These are phyloP conservation scores for Brassica hybrid DNA, from an alignment of 441 rosid genomes.

Conservation along the genomic window DNA sequence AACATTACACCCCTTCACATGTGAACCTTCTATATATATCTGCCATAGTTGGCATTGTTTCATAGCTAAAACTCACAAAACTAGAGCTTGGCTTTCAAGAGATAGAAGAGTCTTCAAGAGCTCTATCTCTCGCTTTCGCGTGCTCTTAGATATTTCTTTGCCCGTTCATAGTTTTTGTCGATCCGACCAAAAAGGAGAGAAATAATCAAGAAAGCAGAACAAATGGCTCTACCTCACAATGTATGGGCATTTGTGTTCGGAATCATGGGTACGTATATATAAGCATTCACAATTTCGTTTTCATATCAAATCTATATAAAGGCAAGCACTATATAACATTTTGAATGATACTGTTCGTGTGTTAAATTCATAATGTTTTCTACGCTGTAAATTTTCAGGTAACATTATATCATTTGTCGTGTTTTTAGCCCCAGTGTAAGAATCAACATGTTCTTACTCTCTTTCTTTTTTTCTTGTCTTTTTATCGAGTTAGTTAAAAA, in stretches of 20 bases:
- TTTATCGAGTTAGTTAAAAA: neutral
- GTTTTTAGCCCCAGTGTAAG: conserved; percentile 70
- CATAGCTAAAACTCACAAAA: conserved; percentile 36
- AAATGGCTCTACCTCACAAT: conserved; percentile 46
- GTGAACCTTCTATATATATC: conserved; percentile 39
- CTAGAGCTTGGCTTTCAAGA: conserved; percentile 32
- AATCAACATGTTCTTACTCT: conserved; percentile 1
- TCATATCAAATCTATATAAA: neutral
- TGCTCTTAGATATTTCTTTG: conserved; percentile 2
- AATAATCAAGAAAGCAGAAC: conserved; percentile 8
- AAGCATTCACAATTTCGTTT: conserved; percentile 7
- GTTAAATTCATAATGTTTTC: neutral
- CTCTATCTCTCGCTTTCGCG: conserved; percentile 27
- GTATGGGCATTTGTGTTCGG: conserved; percentile 62
- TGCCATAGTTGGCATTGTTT: conserved; percentile 17
- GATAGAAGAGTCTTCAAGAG: conserved; percentile 24
- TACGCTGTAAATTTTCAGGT: conserved; percentile 42
- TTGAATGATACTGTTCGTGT: neutral
- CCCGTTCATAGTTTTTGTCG: neutral
- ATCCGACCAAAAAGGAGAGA: neutral
- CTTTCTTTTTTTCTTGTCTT: neutral
- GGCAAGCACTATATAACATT: neutral
- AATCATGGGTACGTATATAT: conserved; percentile 54
- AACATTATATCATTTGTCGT: conserved; percentile 61
- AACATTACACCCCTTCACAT: conserved; percentile 37